These are phyloP conservation scores for Sporothrix pseudoabietina DNA, from an alignment of 2,329 filamentous ascomycete genomes.

Conservation along the genomic window DNA sequence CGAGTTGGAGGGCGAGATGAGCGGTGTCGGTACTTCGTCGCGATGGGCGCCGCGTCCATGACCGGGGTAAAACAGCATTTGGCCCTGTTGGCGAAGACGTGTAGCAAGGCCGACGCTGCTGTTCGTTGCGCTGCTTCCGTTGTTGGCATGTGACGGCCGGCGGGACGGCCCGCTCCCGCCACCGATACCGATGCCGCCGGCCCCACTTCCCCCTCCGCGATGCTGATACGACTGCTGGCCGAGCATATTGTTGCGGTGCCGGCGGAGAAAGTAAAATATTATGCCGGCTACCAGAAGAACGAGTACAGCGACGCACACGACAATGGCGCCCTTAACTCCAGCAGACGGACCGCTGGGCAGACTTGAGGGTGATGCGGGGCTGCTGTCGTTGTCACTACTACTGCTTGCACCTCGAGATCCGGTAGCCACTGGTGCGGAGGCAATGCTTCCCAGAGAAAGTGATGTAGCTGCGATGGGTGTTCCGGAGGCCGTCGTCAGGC, in stretches of 20 bases:
- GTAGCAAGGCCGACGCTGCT: conserved; percentile 34
- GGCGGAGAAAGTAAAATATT: conserved; percentile 45
- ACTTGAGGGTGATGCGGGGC: neutral
- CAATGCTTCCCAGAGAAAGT: neutral
- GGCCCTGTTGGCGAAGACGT: conserved; percentile 27
- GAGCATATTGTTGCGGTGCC: conserved; percentile 27
- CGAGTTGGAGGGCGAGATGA: conserved; percentile 46
- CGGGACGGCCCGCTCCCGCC: neutral
- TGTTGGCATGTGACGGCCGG: neutral
- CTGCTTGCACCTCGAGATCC: neutral
- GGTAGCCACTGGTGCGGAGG: neutral
- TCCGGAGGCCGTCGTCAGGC: neutral
- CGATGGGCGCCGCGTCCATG: conserved; percentile 30
- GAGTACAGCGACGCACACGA: conserved; percentile 47
- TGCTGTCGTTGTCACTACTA: neutral
- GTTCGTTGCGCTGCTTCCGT: neutral
- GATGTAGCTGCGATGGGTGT: conserved; percentile 5
- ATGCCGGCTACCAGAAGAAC: conserved; percentile 45
- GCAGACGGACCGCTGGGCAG: conserved; percentile 36
- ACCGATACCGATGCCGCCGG: neutral
- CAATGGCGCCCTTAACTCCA: conserved; percentile 51
- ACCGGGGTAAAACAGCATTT: conserved; percentile 27
- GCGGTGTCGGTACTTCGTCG: conserved; percentile 46
- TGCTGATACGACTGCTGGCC: conserved; percentile 24
- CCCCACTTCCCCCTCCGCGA: neutral